Base-by-base conservation (phyloP, 2,329 filamentous ascomycete species). In the Sporothrix schenckii region DNA sequence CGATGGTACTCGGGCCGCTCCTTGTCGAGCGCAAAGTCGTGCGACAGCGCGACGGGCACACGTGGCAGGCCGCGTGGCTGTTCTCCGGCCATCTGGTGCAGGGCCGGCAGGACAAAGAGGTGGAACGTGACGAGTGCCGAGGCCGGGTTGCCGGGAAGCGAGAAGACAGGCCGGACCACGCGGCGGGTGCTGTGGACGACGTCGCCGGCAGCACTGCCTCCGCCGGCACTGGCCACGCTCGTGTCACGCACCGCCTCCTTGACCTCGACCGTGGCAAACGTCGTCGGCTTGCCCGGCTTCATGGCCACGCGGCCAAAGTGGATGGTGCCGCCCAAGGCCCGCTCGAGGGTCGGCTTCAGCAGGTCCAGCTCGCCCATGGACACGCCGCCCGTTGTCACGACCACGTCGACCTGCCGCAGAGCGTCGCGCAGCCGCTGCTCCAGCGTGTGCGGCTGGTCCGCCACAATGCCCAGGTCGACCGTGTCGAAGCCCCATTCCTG, bases 311-410 rank as follows among this genome's bases (percentile, higher is more conserved):
- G 91, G 30, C 95, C 95, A 76, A 99, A 99, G 80, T 97, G 95
- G 74, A 99, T 97, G 0, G 90, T 95, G 9, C 95, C 95, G 70
- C 93, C 93, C 0, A 99, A 87, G 1, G 89, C 85, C 54, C 94
- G 90, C 82, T 98, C 95, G 76, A 99, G 92, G 0, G 94, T 98
- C 0, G 95, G 94, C 79, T 99, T 99, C 24, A 99, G 87, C 9
- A 99, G 89, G 79, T 99, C 95, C 2, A 97, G 88, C 81, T 99
- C 95, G 70, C 95, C 95, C 95, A 99, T 99, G 11, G 92, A 97
- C 24, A 98, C 95, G 63, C 95, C 95, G 27, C 95, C 95, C 0
- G 92, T 94, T 19, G 95, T 98, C 76, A 99, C 89, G 71, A 99
- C 86, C 14, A 98, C 83, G 77, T 97, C 94, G 34, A 90, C 89